A percentile compares a stretch with the other conserved stretches of the same genome.
phyloP scores from a whole-genome alignment of 176 grass and related monocot genomes.

The Carex cristatella region DNA sequence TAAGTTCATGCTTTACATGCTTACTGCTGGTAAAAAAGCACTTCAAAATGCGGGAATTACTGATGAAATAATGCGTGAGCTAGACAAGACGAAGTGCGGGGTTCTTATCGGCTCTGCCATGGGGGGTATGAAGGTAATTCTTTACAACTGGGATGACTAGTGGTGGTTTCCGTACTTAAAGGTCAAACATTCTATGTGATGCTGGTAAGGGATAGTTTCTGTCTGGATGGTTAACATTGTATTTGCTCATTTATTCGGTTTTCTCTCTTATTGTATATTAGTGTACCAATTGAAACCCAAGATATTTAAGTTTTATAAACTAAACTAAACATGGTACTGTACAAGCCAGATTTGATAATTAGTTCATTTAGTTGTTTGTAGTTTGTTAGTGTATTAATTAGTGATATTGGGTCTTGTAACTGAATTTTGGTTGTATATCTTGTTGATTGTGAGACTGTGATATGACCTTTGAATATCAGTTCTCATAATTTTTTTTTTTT shows the following conservation, averaged over 20 bases:
- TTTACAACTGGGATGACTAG: background rate
- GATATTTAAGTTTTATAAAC: background rate
- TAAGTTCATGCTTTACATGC: slow-evolving; percentile 97
- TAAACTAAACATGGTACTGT: background rate
- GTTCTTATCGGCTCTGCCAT: slow-evolving; percentile 97
- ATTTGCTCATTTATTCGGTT: background rate
- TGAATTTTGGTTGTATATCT: background rate
- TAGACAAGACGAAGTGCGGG: slow-evolving; percentile 94
- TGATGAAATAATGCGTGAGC: slow-evolving; percentile 62
- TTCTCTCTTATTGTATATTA: background rate
- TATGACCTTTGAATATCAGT: slow-evolving; percentile 6
- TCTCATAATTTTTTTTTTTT: slow-evolving; percentile 1
- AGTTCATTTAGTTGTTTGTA: background rate
- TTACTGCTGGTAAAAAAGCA: slow-evolving; percentile 96
- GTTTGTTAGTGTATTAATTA: background rate
- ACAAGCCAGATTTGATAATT: background rate
- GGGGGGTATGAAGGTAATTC: slow-evolving; percentile 92
- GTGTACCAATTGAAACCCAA: background rate
- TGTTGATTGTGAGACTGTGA: background rate
- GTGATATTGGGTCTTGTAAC: background rate
- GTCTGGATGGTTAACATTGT: background rate
- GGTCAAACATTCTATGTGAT: background rate
- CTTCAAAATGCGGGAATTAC: slow-evolving; percentile 83
- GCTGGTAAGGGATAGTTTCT: background rate
- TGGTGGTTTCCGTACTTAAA: background rate